Conservation (phyloP, 768 basidiomycete species). For the Boletus vinaceobasis region DNA sequence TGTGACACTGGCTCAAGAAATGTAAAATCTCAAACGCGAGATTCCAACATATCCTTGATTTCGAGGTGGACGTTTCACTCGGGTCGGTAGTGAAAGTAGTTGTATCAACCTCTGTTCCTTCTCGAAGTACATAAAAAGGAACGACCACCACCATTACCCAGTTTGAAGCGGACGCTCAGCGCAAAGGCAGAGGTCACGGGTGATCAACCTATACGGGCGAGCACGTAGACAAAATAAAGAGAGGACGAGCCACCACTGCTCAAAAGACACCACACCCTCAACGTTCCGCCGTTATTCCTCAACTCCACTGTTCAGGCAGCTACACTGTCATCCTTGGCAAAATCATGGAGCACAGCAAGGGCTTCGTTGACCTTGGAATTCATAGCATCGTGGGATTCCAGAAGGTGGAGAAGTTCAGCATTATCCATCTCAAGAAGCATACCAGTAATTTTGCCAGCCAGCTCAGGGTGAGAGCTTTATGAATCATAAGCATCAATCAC, state of each 20-base stretch:
- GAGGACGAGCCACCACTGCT: slow-evolving; percentile 47
- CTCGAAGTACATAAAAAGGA: slow-evolving; percentile 47
- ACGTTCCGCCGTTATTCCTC: background rate
- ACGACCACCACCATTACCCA: slow-evolving; percentile 52
- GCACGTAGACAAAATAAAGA: slow-evolving; percentile 39
- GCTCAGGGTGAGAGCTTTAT: slow-evolving; percentile 75
- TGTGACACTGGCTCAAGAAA: no score
- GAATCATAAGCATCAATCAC: slow-evolving; percentile 6
- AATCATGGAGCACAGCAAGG: slow-evolving; percentile 83
- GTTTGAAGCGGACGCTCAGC: slow-evolving; percentile 33
- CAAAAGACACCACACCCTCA: slow-evolving; percentile 28
- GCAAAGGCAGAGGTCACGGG: slow-evolving; percentile 37
- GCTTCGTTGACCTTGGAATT: slow-evolving; percentile 91
- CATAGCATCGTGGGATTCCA: slow-evolving; percentile 81
- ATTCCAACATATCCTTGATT: background rate
- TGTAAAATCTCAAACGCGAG: background rate
- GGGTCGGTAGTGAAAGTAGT: slow-evolving; percentile 41
- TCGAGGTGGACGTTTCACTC: background rate
- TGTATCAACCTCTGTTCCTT: slow-evolving; percentile 60
- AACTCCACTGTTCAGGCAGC: background rate
- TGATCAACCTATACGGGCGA: slow-evolving; percentile 35
- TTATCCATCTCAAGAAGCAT: slow-evolving; percentile 99
- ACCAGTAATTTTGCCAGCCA: slow-evolving; percentile 98
- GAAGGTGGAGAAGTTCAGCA: slow-evolving; percentile 81
- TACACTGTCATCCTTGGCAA: slow-evolving; percentile 44